These are phyloP conservation scores for Cairneyella variabilis DNA, from an alignment of 495 filamentous ascomycete genomes.

Conservation along the genomic window DNA sequence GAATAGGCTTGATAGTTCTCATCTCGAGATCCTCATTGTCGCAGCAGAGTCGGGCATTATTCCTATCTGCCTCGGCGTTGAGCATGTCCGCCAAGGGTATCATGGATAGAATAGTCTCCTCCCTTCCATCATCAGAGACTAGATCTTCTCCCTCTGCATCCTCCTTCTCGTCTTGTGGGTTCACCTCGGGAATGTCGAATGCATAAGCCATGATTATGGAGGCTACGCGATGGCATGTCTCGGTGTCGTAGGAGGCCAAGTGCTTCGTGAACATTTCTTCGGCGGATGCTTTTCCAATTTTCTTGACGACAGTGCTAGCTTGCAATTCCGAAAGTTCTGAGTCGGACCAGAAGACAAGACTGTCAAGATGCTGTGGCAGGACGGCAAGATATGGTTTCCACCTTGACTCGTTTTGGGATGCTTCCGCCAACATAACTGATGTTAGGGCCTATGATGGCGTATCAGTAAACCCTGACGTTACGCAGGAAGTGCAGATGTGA, in stretches of 20 bases:
- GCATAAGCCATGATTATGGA: constrained; percentile 92
- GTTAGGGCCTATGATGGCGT: constrained; percentile 51
- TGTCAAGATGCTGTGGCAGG: constrained; percentile 75
- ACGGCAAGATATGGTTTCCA: constrained; percentile 85
- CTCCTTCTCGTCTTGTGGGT: constrained; percentile 41
- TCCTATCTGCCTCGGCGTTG: constrained; percentile 84
- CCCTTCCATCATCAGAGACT: constrained; percentile 66
- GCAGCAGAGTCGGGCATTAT: constrained; percentile 47
- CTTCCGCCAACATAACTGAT: constrained; percentile 77
- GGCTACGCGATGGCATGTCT: constrained; percentile 69
- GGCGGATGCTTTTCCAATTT: constrained; percentile 72
- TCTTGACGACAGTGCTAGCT: constrained; percentile 69
- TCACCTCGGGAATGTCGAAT: constrained; percentile 66
- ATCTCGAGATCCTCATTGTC: constrained; percentile 27
- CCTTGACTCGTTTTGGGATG: constrained; percentile 52
- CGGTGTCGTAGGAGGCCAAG: constrained; percentile 15
- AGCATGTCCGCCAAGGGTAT: constrained; percentile 36
- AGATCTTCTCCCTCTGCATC: constrained; percentile 57
- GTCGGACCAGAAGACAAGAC: constrained; percentile 84
- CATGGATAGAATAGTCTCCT: constrained; percentile 68
- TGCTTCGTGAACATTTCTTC: constrained; percentile 61
- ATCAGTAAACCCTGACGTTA: neutral
- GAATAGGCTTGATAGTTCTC: constrained; percentile 47
- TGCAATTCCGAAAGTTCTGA: constrained; percentile 70
- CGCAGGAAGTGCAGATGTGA: neutral